Evolutionary conservation across 1,284 basidiomycete genomes (phyloP).

Genomic region (Thecaphora frezii): DNA sequence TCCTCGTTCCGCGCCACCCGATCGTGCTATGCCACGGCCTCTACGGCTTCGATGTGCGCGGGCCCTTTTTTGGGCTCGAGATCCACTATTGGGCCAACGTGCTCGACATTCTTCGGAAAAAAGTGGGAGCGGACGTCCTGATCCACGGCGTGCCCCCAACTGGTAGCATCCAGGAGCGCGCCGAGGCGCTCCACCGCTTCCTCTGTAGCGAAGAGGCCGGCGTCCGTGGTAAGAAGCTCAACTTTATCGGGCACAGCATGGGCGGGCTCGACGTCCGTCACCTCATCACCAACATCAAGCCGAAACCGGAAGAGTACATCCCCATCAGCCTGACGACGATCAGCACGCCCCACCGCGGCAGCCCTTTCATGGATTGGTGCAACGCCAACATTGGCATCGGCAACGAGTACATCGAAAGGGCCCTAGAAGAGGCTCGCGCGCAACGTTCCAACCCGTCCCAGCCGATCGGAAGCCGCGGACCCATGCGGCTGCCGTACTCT

Average conservation of each 20-base stretch:
- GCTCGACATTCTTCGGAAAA: slow-evolving; percentile 76
- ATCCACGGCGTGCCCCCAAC: slow-evolving; percentile 95
- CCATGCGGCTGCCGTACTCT: slow-evolving; percentile 39
- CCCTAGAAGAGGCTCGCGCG: slow-evolving; percentile 37
- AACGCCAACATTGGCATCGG: slow-evolving; percentile 58
- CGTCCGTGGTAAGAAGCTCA: slow-evolving; percentile 71
- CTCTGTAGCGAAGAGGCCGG: slow-evolving; percentile 67
- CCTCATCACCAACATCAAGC: slow-evolving; percentile 81
- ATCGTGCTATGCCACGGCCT: slow-evolving; percentile 87
- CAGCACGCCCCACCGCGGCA: slow-evolving; percentile 90
- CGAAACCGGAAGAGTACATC: slow-evolving; percentile 70
- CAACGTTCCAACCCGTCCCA: slow-evolving; percentile 16
- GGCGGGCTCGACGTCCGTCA: slow-evolving; percentile 66
- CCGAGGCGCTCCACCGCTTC: slow-evolving; percentile 75
- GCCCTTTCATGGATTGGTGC: slow-evolving; percentile 99
- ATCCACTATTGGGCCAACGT: slow-evolving; percentile 96
- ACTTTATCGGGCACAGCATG: slow-evolving; percentile 97
- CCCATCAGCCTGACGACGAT: slow-evolving; percentile 87
- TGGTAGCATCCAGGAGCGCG: slow-evolving; percentile 83
- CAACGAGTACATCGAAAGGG: slow-evolving; percentile 51
- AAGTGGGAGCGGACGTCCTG: slow-evolving; percentile 85
- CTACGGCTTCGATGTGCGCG: slow-evolving; percentile 88
- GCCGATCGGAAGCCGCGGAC: slow-evolving; percentile 8
- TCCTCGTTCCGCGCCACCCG: slow-evolving; percentile 79
- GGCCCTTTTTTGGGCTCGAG: slow-evolving; percentile 69